These are phyloP conservation scores for Mycena indigotica DNA, from an alignment of 768 basidiomycete genomes.

Conservation along the genomic window DNA sequence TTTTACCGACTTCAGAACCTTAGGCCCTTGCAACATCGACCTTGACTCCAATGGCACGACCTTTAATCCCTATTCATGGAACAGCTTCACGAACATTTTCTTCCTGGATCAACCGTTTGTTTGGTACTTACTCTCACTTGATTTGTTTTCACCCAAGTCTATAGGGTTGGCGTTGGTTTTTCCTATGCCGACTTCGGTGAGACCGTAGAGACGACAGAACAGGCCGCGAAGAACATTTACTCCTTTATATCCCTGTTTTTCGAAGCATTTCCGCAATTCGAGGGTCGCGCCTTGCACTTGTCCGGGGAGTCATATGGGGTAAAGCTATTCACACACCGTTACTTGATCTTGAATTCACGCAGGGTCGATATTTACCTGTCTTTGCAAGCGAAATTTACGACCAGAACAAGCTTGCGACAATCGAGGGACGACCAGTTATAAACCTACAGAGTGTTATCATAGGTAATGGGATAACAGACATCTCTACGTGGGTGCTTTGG, in stretches of 20 bases:
- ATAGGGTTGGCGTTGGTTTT: constrained; percentile 69
- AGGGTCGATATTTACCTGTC: constrained; percentile 73
- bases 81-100: constrained; percentile 67
- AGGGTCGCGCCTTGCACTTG: constrained; percentile 68
- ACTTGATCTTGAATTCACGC: not conserved
- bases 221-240: constrained; percentile 74
- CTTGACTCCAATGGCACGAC: constrained; percentile 58
- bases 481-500: constrained; percentile 37
- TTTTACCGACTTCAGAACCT: not conserved
- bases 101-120: constrained; percentile 67
- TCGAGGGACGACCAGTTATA: constrained; percentile 57
- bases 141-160: not conserved
- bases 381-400: constrained; percentile 81
- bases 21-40: constrained; percentile 54
- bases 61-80: constrained; percentile 70
- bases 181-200: constrained; percentile 72
- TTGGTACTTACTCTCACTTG: not conserved
- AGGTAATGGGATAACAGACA: constrained; percentile 54
- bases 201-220: constrained; percentile 73
- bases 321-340: constrained; percentile 24
- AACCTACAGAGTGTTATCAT: constrained; percentile 77
- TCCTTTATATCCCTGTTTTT: constrained; percentile 81
- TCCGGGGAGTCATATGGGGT: constrained; percentile 83
- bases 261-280: constrained; percentile 73
- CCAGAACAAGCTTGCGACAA: constrained; percentile 61